Evolutionary conservation across 2,329 filamentous ascomycete genomes (phyloP), one percentile per base, ranked within the genome.

Genomic region (Xylogone sp.): DNA sequence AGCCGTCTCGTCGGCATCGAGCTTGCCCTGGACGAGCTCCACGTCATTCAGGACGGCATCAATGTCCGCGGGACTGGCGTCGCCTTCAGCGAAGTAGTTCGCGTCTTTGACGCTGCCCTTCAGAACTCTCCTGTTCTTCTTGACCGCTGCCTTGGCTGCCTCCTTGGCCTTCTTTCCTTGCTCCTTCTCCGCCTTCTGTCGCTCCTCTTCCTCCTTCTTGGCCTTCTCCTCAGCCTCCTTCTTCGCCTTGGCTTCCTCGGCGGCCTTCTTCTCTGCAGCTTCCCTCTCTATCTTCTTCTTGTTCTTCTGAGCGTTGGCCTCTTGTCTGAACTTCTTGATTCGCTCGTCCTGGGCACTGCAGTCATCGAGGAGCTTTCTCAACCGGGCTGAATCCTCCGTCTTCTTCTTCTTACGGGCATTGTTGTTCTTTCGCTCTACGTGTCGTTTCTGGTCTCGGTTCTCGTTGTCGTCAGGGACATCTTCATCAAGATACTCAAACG

Each of bases 51-150:
- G 79, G 1, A 94, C 90, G 27, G 78, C 75, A 66, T 97, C 92
- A 60, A 99, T 90, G 67, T 90, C 83, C 10, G 82, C 75, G 13
- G 89, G 78, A n/a, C 87, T 81, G 21, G 86, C 75, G 54, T 92
- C 87, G 43, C 80, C 75, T 19, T 76, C 76, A 52, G 78, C 79
- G 71, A 99, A 97, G 84, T 99, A 99, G 80, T 97, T 97, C 65
- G 89, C 92, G 61, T 99, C 94, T 81, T 99, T 99, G 73, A 93
- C 88, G 59, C 89, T 91, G 56, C 84, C 86, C 72, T 95, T 91
- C 63, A 99, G 85, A 45, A 97, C 88, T 78, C 94, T 90, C 83
- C 97, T 97, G 83, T 99, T 99, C 88, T 99, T 99, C 88, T 99
- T 99, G 65, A 94, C 88, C 13, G 94, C 94, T 67, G 91, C 97